These are phyloP conservation scores for Pythium folliculosum DNA, from an alignment of 352 stramenopile species.

Conservation along the genomic window DNA sequence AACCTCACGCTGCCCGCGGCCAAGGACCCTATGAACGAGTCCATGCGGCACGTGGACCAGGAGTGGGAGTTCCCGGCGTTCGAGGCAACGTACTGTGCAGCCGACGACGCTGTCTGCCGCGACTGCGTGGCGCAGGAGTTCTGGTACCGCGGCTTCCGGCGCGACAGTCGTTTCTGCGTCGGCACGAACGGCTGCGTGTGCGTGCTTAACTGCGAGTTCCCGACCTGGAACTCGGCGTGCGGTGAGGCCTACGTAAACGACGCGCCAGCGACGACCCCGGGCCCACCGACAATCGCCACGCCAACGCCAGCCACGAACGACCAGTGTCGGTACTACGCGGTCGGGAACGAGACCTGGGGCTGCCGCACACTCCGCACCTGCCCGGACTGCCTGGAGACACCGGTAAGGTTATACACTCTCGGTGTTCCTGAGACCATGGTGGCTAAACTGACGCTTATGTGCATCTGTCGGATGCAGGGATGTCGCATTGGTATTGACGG, in stretches of 20 bases:
- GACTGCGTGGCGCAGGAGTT: neutral
- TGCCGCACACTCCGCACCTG: neutral
- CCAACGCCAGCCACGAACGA: neutral
- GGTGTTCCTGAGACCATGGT: neutral
- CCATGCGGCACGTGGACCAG: neutral
- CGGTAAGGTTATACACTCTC: neutral
- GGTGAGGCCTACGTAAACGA: neutral
- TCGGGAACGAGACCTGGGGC: neutral
- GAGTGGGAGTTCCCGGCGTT: neutral
- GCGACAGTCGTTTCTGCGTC: slow-evolving; percentile 24
- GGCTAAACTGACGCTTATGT: neutral
- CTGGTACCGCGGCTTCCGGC: neutral
- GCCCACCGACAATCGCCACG: neutral
- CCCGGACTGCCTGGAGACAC: neutral
- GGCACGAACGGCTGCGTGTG: slow-evolving; percentile 15
- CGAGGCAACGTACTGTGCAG: neutral
- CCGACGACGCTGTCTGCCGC: slow-evolving; percentile 9
- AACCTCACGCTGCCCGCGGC: slow-evolving; percentile 1
- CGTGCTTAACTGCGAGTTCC: slow-evolving; percentile 14
- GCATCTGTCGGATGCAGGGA: neutral
- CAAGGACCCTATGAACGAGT: neutral
- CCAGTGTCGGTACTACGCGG: neutral
- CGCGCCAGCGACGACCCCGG: neutral
- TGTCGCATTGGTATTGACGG: neutral
- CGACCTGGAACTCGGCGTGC: neutral